Conservation (phyloP, 352 stramenopile species). For the Phytophthora fragariaefolia region DNA sequence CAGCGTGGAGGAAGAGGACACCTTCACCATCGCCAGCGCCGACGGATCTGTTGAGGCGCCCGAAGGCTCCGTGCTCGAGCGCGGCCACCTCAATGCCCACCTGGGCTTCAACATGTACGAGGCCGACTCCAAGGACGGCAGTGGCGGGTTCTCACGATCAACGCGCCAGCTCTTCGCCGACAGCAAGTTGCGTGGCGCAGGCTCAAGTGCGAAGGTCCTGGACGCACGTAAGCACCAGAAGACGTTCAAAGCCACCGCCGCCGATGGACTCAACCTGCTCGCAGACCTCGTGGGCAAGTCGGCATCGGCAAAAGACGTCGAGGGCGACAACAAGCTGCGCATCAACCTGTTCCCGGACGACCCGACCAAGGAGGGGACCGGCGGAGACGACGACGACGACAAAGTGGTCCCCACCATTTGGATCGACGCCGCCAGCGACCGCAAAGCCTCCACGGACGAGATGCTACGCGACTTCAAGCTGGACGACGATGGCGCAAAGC, state of each 20-base stretch:
- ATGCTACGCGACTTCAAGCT: constrained; percentile 74
- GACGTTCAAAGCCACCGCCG: constrained; percentile 77
- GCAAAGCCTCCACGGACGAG: constrained; percentile 54
- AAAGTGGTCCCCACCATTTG: constrained; percentile 79
- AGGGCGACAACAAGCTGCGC: constrained; percentile 68
- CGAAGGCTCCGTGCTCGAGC: constrained; percentile 59
- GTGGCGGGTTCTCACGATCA: constrained; percentile 40
- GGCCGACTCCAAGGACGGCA: constrained; percentile 64
- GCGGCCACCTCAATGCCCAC: constrained; percentile 61
- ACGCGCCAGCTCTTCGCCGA: constrained; percentile 69
- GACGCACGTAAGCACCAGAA: constrained; percentile 55
- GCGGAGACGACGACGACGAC: constrained; percentile 62
- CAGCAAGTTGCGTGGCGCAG: constrained; percentile 51
- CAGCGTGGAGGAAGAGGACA: constrained; percentile 67
- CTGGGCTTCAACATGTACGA: constrained; percentile 89
- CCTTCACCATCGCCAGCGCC: constrained; percentile 64
- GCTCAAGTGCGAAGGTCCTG: constrained; percentile 33
- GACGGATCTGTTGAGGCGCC: constrained; percentile 60
- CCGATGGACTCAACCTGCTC: constrained; percentile 87
- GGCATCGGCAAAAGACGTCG: constrained; percentile 49
- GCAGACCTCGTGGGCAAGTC: constrained; percentile 79
- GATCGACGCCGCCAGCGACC: constrained; percentile 82
- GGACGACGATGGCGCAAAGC: constrained; percentile 50
- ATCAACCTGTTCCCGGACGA: constrained; percentile 86
- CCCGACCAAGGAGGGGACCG: constrained; percentile 36